Conservation (phyloP, 495 filamentous ascomycete genomes). For the Hypoxylon subgilvum region DNA sequence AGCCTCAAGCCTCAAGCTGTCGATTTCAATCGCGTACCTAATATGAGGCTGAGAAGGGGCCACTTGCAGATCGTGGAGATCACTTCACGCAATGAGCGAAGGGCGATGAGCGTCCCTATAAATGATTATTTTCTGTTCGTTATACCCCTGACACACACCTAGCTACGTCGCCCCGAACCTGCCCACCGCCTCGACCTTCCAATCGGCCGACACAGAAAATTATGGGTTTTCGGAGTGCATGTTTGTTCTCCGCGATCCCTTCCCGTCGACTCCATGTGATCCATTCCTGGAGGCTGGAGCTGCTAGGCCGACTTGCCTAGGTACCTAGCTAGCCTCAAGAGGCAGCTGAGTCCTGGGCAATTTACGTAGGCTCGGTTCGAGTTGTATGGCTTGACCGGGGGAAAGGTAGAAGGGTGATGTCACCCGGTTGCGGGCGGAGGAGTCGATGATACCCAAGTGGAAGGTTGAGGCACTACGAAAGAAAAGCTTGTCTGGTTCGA, state of each 20-base stretch:
- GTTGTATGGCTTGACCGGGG: background rate
- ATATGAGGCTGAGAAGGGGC: slow-evolving; percentile 20
- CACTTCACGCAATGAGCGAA: background rate
- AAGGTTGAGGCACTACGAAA: background rate
- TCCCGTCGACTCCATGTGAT: slow-evolving; percentile 28
- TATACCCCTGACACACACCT: background rate
- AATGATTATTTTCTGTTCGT: background rate
- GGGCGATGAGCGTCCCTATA: slow-evolving; percentile 2
- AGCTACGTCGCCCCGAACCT: background rate
- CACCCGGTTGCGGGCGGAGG: background rate
- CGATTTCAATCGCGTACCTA: slow-evolving; percentile 9
- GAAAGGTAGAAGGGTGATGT: background rate
- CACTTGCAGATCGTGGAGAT: slow-evolving; percentile 18
- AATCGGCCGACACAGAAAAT: slow-evolving; percentile 2
- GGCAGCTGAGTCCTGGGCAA: background rate
- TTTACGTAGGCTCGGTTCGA: background rate
- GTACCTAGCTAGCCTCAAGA: slow-evolving; percentile 19
- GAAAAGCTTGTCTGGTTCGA: slow-evolving; percentile 19
- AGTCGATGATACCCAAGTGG: slow-evolving; percentile 8
- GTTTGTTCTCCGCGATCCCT: background rate
- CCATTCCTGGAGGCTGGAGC: slow-evolving; percentile 10
- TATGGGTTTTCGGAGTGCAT: background rate
- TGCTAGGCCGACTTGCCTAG: slow-evolving; percentile 29
- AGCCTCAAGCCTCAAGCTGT: background rate
- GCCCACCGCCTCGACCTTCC: slow-evolving; percentile 1